Percentiles rank a stretch among this genome's conserved stretches.
Evolutionary conservation across 2,329 filamentous ascomycete genomes (phyloP).

Genomic region (Fusarium clavum): DNA sequence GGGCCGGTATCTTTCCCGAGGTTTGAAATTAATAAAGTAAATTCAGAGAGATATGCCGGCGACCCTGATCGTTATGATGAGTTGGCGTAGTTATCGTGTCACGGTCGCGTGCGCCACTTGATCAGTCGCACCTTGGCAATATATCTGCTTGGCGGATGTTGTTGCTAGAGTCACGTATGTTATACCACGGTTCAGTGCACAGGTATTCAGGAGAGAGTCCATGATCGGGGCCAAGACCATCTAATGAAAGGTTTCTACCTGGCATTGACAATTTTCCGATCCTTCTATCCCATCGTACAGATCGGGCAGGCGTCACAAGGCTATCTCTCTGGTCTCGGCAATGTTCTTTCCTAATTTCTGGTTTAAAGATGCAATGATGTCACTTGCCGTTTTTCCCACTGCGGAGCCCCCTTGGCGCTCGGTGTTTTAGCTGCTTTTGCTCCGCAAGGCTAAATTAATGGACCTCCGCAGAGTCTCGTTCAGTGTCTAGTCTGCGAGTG

Average conservation of each 20-base stretch:
- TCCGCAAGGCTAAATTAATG: slow-evolving; percentile 17
- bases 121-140: slow-evolving; percentile 3
- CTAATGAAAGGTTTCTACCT: background rate
- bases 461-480: slow-evolving; percentile 4
- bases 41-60: background rate
- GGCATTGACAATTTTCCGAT: slow-evolving; percentile 10
- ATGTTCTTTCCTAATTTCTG: slow-evolving; percentile 26
- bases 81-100: slow-evolving; percentile 11
- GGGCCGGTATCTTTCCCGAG: background rate
- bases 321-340: background rate
- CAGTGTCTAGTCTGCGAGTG: background rate
- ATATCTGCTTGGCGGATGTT: slow-evolving; percentile 1
- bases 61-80: background rate
- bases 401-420: slow-evolving; percentile 29
- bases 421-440: slow-evolving; percentile 13
- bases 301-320: slow-evolving; percentile 15
- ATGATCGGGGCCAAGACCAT: background rate
- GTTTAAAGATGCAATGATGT: slow-evolving; percentile 29
- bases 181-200: background rate
- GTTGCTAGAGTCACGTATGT: slow-evolving; percentile 3
- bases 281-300: background rate
- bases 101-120: slow-evolving; percentile 3
- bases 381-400: slow-evolving; percentile 29
- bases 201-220: background rate
- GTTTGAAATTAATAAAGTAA: background rate